Conservation (phyloP, 257 asterid species). For the Nicotiana otophora region DNA sequence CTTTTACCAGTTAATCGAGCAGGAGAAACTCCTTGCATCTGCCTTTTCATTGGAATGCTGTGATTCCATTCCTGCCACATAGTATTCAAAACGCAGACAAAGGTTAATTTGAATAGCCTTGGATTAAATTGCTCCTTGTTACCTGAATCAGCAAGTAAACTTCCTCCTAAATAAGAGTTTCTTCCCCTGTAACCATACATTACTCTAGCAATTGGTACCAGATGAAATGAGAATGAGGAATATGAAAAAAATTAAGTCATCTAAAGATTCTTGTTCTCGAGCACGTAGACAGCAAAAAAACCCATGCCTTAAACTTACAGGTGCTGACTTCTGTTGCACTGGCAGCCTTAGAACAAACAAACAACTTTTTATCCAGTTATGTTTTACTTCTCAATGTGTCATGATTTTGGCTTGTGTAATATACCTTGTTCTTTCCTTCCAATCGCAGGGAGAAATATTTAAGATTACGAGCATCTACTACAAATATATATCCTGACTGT, state of each 20-base stretch:
- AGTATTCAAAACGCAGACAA: background rate
- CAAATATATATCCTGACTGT: background rate
- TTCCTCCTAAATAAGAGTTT: background rate
- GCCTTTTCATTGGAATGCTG: background rate
- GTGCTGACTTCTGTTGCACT: too few relatives aligned
- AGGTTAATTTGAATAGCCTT: background rate
- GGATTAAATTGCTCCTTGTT: background rate
- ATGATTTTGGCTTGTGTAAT: background rate
- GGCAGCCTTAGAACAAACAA: background rate
- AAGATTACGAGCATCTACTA: background rate
- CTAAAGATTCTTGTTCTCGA: background rate
- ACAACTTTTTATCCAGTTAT: background rate
- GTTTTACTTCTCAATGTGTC: background rate
- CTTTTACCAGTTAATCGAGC: background rate
- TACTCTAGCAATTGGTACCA: background rate
- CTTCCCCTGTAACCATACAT: background rate
- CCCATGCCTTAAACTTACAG: background rate
- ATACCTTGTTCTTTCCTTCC: background rate
- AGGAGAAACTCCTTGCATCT: background rate
- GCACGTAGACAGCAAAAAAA: background rate
- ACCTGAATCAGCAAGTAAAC: background rate
- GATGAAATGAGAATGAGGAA: background rate
- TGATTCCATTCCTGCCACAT: background rate
- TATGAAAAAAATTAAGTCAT: background rate
- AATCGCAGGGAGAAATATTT: background rate